Conservation (phyloP, 2,329 filamentous ascomycete species). For the Pseudogymnoascus verrucosus region DNA sequence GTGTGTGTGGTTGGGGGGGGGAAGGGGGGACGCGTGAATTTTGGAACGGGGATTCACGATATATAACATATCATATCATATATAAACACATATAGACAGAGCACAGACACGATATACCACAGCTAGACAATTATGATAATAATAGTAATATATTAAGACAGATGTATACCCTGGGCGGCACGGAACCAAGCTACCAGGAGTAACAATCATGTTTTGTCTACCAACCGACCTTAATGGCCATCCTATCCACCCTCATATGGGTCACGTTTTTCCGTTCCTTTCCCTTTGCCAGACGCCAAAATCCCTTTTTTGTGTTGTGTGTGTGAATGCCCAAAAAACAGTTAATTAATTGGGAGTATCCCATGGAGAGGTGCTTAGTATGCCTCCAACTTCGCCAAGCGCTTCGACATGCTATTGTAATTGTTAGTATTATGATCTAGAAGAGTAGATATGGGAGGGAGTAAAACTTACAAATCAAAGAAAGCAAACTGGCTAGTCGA, state of each 20-base stretch:
- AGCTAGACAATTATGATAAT: neutral
- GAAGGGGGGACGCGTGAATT: neutral
- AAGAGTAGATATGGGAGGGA: constrained; percentile 13
- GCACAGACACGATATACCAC: neutral
- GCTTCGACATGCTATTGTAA: constrained; percentile 52
- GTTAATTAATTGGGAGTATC: neutral
- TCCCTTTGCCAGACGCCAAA: neutral
- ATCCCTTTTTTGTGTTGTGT: neutral
- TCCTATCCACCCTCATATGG: neutral
- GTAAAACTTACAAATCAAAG: constrained; percentile 79
- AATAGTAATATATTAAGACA: constrained; percentile 5
- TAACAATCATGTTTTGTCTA: neutral
- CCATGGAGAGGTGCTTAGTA: neutral
- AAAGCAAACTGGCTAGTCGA: constrained; percentile 94
- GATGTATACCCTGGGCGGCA: neutral
- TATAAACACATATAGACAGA: neutral
- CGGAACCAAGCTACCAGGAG: neutral
- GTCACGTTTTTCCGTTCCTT: neutral
- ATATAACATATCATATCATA: neutral
- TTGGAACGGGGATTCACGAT: neutral
- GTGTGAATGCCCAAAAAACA: neutral
- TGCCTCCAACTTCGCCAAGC: constrained; percentile 42
- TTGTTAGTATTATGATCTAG: constrained; percentile 16
- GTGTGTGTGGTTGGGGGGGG: neutral
- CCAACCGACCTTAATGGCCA: neutral